Percentiles rank a stretch among this genome's conserved stretches.
phyloP scores from a whole-genome alignment of 2,329 filamentous ascomycete species.

The Chaetothyriales sp. region DNA sequence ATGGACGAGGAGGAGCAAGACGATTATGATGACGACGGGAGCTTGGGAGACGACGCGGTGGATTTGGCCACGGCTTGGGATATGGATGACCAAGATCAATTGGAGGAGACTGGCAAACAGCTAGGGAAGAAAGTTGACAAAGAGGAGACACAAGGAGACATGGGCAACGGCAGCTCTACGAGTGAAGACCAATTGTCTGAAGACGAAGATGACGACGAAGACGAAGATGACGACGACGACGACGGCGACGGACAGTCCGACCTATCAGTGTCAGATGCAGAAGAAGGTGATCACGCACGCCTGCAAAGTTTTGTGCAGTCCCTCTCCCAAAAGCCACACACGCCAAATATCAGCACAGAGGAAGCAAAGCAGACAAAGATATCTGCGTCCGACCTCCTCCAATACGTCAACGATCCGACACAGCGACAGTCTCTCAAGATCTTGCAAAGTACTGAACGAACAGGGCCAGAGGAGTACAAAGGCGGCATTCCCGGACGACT shows the following conservation, averaged over 20 bases:
- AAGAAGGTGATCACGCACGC: constrained; percentile 44
- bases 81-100: constrained; percentile 38
- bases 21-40: constrained; percentile 44
- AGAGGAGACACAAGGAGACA: constrained; percentile 25
- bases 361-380: constrained; percentile 42
- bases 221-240: constrained; percentile 36
- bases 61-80: constrained; percentile 51
- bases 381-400: constrained; percentile 60
- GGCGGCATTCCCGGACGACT: constrained; percentile 54
- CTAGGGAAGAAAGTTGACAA: constrained; percentile 23
- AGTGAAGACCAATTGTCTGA: constrained; percentile 31
- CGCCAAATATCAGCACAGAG: constrained; percentile 33
- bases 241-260: constrained; percentile 42
- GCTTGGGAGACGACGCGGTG: constrained; percentile 49
- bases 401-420: constrained; percentile 57
- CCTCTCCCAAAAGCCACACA: constrained; percentile 21
- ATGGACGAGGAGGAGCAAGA: constrained; percentile 36
- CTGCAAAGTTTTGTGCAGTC: constrained; percentile 50
- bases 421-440: constrained; percentile 70
- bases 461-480: constrained; percentile 38
- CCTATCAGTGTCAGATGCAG: constrained; percentile 34
- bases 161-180: constrained; percentile 35
- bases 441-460: constrained; percentile 50
- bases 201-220: constrained; percentile 37
- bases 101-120: constrained; percentile 24